Percentiles rank a stretch among this genome's conserved stretches.
Evolutionary conservation across 1,139 yeast species (phyloP).

Genomic region (Saccharomyces hybrid): DNA sequence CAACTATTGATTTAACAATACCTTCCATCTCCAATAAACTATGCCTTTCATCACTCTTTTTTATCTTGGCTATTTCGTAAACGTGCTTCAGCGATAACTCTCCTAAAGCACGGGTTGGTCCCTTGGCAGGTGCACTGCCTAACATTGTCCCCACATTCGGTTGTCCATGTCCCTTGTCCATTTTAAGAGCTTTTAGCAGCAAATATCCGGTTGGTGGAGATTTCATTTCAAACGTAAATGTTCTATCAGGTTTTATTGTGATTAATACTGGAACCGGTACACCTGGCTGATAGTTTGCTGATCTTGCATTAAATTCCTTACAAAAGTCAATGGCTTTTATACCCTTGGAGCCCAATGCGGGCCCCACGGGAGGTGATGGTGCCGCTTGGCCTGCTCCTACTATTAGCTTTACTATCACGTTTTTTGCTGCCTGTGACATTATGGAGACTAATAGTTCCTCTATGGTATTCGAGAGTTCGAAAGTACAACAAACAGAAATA

Average conservation of each 20-base stretch:
- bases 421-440: constrained; percentile 29
- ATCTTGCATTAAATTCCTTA: constrained; percentile 95
- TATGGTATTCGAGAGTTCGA: neutral
- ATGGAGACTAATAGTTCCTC: neutral
- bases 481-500: neutral
- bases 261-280: constrained; percentile 83
- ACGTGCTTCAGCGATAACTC: constrained; percentile 77
- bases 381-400: constrained; percentile 99
- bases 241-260: constrained; percentile 84
- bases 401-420: constrained; percentile 69
- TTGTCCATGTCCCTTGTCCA: constrained; percentile 53
- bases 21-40: constrained; percentile 61
- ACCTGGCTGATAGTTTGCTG: constrained; percentile 79
- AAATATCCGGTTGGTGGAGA: constrained; percentile 91
- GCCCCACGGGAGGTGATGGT: constrained; percentile 99
- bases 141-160: constrained; percentile 31
- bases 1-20: constrained; percentile 73
- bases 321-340: constrained; percentile 98
- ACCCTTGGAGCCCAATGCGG: constrained; percentile 97
- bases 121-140: neutral
- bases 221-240: constrained; percentile 78
- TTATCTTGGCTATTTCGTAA: constrained; percentile 90
- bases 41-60: constrained; percentile 79
- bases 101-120: constrained; percentile 44
- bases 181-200: constrained; percentile 72